Conservation (phyloP, 225 moss, liverwort and hornwort species). For the Neckera pumila region DNA sequence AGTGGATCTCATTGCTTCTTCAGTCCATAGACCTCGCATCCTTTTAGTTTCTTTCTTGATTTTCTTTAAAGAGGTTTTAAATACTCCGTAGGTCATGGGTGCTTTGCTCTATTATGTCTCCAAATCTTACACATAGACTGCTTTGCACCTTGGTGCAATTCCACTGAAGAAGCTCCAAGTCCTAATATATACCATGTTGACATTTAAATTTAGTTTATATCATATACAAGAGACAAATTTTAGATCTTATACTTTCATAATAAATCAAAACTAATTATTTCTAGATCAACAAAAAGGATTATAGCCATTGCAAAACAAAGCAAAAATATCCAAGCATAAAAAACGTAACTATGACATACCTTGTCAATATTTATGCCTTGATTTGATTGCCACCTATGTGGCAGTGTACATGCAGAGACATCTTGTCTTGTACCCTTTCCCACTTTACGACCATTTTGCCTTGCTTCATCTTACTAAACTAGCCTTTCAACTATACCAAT, state of each 20-base stretch:
- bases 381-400: background rate
- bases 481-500: background rate
- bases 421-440: background rate
- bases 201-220: background rate
- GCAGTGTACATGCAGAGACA: background rate
- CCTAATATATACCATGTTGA: background rate
- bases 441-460: background rate
- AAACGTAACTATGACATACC: background rate
- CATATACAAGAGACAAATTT: background rate
- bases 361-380: background rate
- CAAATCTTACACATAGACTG: rapidly evolving
- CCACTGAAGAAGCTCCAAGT: background rate
- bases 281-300: background rate
- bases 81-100: rapidly evolving
- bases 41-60: no score
- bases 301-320: background rate
- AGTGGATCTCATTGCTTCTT: no score
- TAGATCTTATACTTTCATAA: background rate
- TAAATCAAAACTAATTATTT: background rate
- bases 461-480: background rate
- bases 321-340: background rate
- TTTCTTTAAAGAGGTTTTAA: background rate
- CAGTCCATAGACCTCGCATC: no score
- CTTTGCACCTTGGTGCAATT: background rate
- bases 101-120: background rate